phyloP scores from a whole-genome alignment of 805 yeast species.

The Clavispora fructus region DNA sequence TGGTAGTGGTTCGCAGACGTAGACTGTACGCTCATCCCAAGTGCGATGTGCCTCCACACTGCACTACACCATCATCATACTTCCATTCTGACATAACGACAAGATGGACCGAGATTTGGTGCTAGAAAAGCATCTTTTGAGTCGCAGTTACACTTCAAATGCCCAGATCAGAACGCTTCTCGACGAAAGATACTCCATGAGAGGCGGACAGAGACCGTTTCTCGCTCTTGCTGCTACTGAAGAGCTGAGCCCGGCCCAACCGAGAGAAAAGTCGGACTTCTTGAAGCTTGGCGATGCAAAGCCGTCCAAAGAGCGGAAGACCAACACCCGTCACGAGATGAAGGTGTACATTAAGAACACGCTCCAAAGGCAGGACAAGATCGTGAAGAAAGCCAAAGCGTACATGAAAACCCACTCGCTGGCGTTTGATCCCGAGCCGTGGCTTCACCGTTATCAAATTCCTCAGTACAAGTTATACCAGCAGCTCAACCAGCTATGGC shows the following conservation, averaged over 20 bases:
- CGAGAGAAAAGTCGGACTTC: constrained; percentile 4
- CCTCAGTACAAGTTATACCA: constrained; percentile 47
- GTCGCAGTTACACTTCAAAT: constrained; percentile 37
- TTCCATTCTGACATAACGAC: background rate
- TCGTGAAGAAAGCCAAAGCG: constrained; percentile 34
- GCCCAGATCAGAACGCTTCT: constrained; percentile 37
- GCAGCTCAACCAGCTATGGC: constrained; percentile 66
- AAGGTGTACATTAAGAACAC: constrained; percentile 35
- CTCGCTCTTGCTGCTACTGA: constrained; percentile 38
- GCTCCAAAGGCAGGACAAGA: constrained; percentile 32
- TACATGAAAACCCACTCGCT: constrained; percentile 15
- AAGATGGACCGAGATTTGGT: constrained; percentile 39
- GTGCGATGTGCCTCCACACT: background rate
- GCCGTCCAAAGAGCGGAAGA: constrained; percentile 15
- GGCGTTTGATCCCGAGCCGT: constrained; percentile 19
- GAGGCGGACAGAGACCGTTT: constrained; percentile 44
- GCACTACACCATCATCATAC: background rate
- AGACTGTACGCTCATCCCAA: background rate
- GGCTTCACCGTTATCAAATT: constrained; percentile 22
- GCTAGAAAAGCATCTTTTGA: constrained; percentile 43
- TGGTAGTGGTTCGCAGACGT: background rate
- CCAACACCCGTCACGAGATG: constrained; percentile 37
- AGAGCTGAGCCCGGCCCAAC: constrained; percentile 8
- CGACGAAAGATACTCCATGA: constrained; percentile 40
- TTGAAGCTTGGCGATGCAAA: constrained; percentile 4